Evolutionary conservation across 208 protist species (phyloP).

Genomic region (Sergeia podlipaevii): DNA sequence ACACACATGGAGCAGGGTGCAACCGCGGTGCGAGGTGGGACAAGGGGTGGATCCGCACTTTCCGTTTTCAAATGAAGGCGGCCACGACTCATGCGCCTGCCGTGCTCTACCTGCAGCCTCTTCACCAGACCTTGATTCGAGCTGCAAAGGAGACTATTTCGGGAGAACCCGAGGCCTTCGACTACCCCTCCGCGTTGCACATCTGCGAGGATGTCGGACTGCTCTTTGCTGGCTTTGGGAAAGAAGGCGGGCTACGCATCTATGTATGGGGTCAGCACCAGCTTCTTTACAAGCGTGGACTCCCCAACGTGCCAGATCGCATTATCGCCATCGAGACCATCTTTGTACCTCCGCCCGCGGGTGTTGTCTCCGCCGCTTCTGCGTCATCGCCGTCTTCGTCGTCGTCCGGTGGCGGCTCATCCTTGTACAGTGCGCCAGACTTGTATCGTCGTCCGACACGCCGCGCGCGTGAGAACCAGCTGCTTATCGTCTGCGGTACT

Average conservation of each 20-base stretch:
- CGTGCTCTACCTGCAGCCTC: conserved; percentile 41
- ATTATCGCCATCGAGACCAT: conserved; percentile 78
- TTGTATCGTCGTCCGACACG: conserved; percentile 11
- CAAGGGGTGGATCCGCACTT: conserved; percentile 60
- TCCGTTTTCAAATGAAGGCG: conserved; percentile 28
- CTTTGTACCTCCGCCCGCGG: conserved; percentile 49
- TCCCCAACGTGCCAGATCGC: conserved; percentile 54
- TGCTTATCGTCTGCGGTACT: conserved; percentile 77
- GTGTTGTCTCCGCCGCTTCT: conserved; percentile 10
- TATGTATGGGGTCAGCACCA: conserved; percentile 67
- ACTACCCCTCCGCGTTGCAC: conserved; percentile 73
- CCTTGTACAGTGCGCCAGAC: conserved; percentile 8
- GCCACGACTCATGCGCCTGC: background rate
- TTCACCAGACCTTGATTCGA: conserved; percentile 62
- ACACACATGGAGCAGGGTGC: conserved; percentile 71
- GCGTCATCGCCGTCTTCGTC: conserved; percentile 12
- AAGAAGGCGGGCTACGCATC: conserved; percentile 60
- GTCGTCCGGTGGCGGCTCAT: background rate
- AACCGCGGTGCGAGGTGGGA: conserved; percentile 36
- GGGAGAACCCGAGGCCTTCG: conserved; percentile 9
- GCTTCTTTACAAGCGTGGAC: conserved; percentile 58
- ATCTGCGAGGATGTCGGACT: conserved; percentile 72
- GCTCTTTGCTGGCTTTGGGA: conserved; percentile 70
- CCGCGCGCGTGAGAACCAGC: conserved; percentile 37
- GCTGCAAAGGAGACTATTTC: conserved; percentile 1